Evolutionary conservation across 2,329 filamentous ascomycete genomes (phyloP), one percentile per base, ranked within the genome.

Genomic region (Dissoconium aciculare): DNA sequence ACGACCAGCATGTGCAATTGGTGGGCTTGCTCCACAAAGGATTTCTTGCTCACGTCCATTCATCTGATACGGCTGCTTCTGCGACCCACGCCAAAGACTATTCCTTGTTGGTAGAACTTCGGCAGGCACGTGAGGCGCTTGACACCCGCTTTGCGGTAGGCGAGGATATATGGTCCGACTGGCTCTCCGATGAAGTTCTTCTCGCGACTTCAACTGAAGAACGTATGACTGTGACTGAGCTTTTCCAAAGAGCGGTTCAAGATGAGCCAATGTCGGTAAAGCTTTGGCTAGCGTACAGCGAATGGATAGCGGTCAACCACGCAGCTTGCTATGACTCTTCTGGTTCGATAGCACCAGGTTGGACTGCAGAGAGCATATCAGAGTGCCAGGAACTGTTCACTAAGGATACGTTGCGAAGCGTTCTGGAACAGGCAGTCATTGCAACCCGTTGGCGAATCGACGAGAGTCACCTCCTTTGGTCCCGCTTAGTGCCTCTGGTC

Each of bases 401-500:
- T 5, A 68, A 77, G 39, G 70, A 76, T 17, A 57, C 68, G 27
- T 69, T 79, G 27, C 57, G 81, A 32, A 68, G 71, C 32, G 65
- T 81, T 1, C 81, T 81, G 67, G 70, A 75, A 49, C 67, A 79
- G 45, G 81, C 71, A 19, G 74, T 80, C 42, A 67, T 75, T 38
- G 69, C 72, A 25, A 79, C 80, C 31, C 71, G 75, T 49, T 81
- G 76, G 54, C 76, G 79, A 37, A 60, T 89, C 35, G 70, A 70
- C 48, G 78, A 84, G 51, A 87, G 81, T 48, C 75, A 84, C 49
- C 56, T 73, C 34, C 66, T 89, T 8, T 91, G 81, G 81, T 71
- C 85, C 49, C 72, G 75, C 40, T 87, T 79, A 67, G 40, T 40
- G 4, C 71, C 74, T 32, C 67, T 83, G 27, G 66, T 84, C 50